Conservation (phyloP, 2,329 filamentous ascomycete genomes). For the Apiospora sp. region DNA sequence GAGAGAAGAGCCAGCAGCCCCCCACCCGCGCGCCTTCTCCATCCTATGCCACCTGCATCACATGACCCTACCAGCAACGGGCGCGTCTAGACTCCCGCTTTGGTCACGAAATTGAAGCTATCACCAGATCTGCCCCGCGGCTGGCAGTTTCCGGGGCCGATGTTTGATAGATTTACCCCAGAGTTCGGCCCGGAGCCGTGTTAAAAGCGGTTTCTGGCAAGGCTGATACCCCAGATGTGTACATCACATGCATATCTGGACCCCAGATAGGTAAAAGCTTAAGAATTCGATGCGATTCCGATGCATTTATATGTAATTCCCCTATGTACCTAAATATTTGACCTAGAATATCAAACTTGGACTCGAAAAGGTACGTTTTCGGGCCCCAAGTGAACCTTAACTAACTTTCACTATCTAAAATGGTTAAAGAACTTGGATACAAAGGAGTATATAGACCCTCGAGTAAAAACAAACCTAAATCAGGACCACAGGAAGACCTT, state of each 20-base stretch:
- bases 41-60: neutral
- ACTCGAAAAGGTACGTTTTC: neutral
- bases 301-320: conserved; percentile 11
- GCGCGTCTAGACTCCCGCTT: conserved; percentile 16
- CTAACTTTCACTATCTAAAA: neutral
- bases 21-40: neutral
- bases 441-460: neutral
- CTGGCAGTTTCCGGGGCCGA: conserved; percentile 20
- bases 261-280: conserved; percentile 8
- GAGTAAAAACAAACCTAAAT: neutral
- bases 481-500: neutral
- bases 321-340: neutral
- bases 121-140: conserved; percentile 24
- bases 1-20: neutral
- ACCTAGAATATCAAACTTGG: neutral
- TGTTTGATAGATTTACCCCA: conserved; percentile 25
- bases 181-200: conserved; percentile 21
- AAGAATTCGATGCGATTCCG: neutral
- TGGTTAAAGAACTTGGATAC: neutral
- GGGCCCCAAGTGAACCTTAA: neutral
- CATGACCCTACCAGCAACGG: neutral
- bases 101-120: conserved; percentile 29
- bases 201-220: conserved; percentile 8
- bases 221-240: conserved; percentile 25
- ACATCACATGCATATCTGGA: conserved; percentile 13